Evolutionary conservation across 345 rosid species (phyloP).

Genomic region (Leavenworthia alabamica): DNA sequence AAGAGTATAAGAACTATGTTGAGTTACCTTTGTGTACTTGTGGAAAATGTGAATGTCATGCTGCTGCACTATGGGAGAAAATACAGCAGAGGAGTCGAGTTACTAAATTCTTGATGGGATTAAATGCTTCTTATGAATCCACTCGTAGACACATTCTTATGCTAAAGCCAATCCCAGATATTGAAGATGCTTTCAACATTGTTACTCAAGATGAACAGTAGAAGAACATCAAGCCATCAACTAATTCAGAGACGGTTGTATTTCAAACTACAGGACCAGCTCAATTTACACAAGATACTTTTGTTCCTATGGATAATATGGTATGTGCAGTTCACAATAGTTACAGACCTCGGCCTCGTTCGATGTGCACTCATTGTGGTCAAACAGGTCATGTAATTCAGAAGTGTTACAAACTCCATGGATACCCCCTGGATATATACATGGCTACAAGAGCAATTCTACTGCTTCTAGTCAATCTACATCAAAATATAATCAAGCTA

Average conservation of each 20-base stretch:
- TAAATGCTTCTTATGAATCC: not conserved
- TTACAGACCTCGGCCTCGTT: too few species aligned
- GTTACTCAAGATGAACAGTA: not conserved
- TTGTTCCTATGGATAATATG: not conserved
- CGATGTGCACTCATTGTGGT: not conserved
- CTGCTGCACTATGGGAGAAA: not conserved
- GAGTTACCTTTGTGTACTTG: too few species aligned
- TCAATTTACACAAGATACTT: accelerated
- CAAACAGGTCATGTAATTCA: not conserved
- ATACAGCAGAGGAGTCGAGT: not conserved
- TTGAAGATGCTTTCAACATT: not conserved
- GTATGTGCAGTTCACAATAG: accelerated
- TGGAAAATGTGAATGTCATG: not conserved
- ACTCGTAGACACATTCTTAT: not conserved
- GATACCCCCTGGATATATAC: too few species aligned
- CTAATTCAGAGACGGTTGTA: not conserved
- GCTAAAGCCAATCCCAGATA: not conserved
- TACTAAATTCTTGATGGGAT: not conserved
- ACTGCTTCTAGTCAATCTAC: too few species aligned
- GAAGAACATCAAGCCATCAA: accelerated
- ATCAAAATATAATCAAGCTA: accelerated
- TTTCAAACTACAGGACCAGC: accelerated
- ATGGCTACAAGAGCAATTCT: not conserved
- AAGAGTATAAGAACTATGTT: too few species aligned
- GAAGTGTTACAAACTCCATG: not conserved